phyloP scores from a whole-genome alignment of 495 filamentous ascomycete genomes.

The Hypoxylon crocopeplum region DNA sequence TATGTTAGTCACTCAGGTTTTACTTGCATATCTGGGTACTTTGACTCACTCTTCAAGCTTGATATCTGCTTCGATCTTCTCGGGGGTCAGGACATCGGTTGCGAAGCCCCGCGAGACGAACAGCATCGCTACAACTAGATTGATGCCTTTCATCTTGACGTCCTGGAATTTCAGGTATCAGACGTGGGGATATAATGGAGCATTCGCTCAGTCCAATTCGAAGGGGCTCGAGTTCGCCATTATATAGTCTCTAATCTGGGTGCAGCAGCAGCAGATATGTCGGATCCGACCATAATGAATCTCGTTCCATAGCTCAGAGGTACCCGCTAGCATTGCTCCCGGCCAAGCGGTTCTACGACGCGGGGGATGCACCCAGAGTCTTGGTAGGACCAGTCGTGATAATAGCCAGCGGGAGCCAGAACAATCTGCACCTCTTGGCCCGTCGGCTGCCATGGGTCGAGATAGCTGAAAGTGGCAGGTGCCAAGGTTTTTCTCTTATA shows the following conservation, averaged over 20 bases:
- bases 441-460: background rate
- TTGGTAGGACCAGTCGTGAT: slow-evolving; percentile 1
- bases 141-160: slow-evolving; percentile 11
- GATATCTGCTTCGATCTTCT: slow-evolving; percentile 41
- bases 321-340: background rate
- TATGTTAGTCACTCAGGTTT: too few relatives aligned
- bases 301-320: background rate
- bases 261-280: too few relatives aligned
- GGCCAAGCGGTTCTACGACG: background rate
- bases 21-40: too few relatives aligned
- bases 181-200: background rate
- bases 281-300: too few relatives aligned
- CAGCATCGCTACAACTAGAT: slow-evolving; percentile 10
- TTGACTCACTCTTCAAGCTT: slow-evolving; percentile 36
- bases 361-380: background rate
- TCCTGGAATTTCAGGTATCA: background rate
- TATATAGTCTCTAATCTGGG: too few relatives aligned
- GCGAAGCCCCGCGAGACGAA: slow-evolving; percentile 25
- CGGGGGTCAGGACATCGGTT: slow-evolving; percentile 33
- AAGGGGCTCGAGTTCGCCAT: background rate
- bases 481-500: background rate
- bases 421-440: background rate
- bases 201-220: background rate
- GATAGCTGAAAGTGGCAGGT: slow-evolving; percentile 1
- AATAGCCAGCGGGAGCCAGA: background rate